Evolutionary conservation across 805 yeast species (phyloP), one percentile per base, ranked within the genome.

Genomic region (Yarrowia divulgata): DNA sequence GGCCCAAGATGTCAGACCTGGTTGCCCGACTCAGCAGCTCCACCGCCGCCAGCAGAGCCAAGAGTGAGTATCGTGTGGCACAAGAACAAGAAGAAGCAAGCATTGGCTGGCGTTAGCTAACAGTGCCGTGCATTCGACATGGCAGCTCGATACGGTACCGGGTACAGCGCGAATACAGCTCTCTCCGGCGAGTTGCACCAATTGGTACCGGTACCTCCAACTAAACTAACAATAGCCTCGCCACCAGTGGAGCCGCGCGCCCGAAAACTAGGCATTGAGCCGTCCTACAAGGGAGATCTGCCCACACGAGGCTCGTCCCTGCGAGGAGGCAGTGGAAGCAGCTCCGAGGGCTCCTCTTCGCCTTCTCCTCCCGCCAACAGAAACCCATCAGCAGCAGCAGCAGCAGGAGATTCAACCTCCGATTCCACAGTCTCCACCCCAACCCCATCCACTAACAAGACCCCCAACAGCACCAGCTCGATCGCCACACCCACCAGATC

Each of bases 31-130:
- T 63, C 16, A 48, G 48, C 68, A 23, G 39, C 29, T 49, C 68
- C 39, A 63, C 68, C 8, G 68, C 68, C n/a, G 68, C 68, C 16
- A 63, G 68, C 29, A 19, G 68, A 23, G 68, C 68, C 16, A 63
- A 49, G 48, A 40, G 68, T 63, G 57, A 63, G 68, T 63, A 63
- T 45, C 10, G 5, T 9, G 29, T 9, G 29, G 16, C 7, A 14
- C 1, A 39, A 32, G 18, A 0, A 18, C 9, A 7, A 8, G 23
- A 18, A 45, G 29, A 35, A 35, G 43, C 43, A 40, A 40, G 7
- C 43, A 40, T 10, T 23, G 29, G 2, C 29, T 23, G 29, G 29
- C 4, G 29, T 23, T 23, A 23, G 29, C 29, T 23, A 23, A 4
- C 29, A 23, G 29, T 4, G 29, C 29, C 29, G 29, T 35, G 12